Percentiles rank a stretch among this genome's conserved stretches.
Conservation (phyloP, 2,329 filamentous ascomycete genomes). For the Cercospora zeae-maydis region DNA sequence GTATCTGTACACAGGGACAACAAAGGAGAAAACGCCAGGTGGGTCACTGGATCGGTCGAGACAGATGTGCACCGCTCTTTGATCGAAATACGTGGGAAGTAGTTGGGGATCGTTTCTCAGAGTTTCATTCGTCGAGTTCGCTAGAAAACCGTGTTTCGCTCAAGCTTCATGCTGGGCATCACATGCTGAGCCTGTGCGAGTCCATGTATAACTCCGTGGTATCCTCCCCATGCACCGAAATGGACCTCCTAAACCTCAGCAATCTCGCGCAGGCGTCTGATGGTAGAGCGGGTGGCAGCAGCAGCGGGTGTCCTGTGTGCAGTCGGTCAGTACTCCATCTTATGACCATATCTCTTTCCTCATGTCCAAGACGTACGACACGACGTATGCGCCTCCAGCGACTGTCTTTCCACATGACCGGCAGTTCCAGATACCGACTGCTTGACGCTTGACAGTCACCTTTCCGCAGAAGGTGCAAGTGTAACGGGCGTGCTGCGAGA, state of each 20-base stretch:
- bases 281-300: slow-evolving; percentile 90
- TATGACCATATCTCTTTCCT: not conserved
- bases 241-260: slow-evolving; percentile 71
- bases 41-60: not conserved
- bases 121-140: slow-evolving; percentile 29
- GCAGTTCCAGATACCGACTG: slow-evolving; percentile 97
- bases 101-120: slow-evolving; percentile 22
- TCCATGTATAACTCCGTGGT: slow-evolving; percentile 28
- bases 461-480: slow-evolving; percentile 99
- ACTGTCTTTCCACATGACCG: slow-evolving; percentile 90
- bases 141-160: slow-evolving; percentile 25
- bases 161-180: slow-evolving; percentile 15
- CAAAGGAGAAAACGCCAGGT: slow-evolving; percentile 11
- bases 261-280: slow-evolving; percentile 95
- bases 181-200: slow-evolving; percentile 22
- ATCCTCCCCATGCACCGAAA: slow-evolving; percentile 28
- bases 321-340: slow-evolving; percentile 11
- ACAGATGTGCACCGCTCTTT: slow-evolving; percentile 6
- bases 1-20: slow-evolving; percentile 5
- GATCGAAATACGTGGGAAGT: slow-evolving; percentile 8
- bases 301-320: slow-evolving; percentile 75
- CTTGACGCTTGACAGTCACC: slow-evolving; percentile 70
- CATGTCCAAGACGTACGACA: slow-evolving; percentile 70
- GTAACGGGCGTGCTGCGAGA: slow-evolving; percentile 96
- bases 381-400: slow-evolving; percentile 88